phyloP scores from a whole-genome alignment of 495 filamentous ascomycete genomes.

The Aspergillus steynii region DNA sequence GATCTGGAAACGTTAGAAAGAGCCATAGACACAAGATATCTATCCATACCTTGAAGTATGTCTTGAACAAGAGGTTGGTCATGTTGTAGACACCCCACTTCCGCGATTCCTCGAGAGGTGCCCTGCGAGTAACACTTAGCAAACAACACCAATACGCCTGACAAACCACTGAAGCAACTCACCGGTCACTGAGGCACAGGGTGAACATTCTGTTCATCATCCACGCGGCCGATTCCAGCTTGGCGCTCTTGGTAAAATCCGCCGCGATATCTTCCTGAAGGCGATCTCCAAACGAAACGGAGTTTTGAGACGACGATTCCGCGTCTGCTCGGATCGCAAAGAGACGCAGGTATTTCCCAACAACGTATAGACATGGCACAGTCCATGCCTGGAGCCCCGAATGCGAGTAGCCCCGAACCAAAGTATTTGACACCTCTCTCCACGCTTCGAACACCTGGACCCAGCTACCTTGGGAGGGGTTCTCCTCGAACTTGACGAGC shows the following conservation, averaged over 20 bases:
- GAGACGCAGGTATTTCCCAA: constrained; percentile 76
- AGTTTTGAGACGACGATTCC: constrained; percentile 45
- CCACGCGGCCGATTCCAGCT: constrained; percentile 84
- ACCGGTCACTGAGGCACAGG: constrained; percentile 87
- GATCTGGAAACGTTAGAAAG: constrained; percentile 45
- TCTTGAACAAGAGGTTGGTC: constrained; percentile 93
- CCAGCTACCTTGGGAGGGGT: constrained; percentile 58
- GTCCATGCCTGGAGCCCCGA: constrained; percentile 79
- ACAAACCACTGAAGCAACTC: constrained; percentile 27
- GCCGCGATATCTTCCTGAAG: constrained; percentile 77
- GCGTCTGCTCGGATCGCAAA: constrained; percentile 88
- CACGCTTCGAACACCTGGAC: constrained; percentile 76
- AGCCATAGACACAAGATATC: not conserved
- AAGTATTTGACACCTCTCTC: constrained; percentile 70
- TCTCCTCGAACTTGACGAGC: constrained; percentile 56
- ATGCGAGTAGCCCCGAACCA: constrained; percentile 75
- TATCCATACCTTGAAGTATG: constrained; percentile 76
- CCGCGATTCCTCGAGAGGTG: constrained; percentile 81
- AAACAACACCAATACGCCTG: constrained; percentile 6
- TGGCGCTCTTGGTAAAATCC: constrained; percentile 70
- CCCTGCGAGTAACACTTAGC: constrained; percentile 54
- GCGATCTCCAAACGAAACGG: constrained; percentile 41
- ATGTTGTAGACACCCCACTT: constrained; percentile 98
- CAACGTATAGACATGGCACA: constrained; percentile 80
- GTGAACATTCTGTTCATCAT: constrained; percentile 87